Evolutionary conservation across 495 filamentous ascomycete species (phyloP), one percentile per base, ranked within the genome.

Genomic region (Penicillium turbatum): DNA sequence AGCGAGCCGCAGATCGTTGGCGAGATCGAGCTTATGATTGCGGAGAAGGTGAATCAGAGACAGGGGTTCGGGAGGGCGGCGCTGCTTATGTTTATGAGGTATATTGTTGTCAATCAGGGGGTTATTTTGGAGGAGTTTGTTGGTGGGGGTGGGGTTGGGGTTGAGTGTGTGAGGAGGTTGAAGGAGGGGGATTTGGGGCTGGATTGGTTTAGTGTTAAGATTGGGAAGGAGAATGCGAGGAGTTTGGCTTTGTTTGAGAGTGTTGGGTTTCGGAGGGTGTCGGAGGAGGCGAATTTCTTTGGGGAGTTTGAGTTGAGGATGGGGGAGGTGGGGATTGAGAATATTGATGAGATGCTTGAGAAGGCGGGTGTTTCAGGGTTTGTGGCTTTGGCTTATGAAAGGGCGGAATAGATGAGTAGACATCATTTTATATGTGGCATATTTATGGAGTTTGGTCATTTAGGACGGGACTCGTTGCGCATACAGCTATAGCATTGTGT

Each of bases 11-110:
- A 67, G 7, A 67, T 83, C 34, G 65, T 86, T 17, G 91, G 88
- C 16, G 91, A 96, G 55, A 65, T 96, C 37, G 90, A 95, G 71
- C 79, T 96, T 53, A 96, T 96, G 91, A 86, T 96, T 48, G 91
- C 91, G 2, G 67, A 72, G 11, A 72, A 74, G 16, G 42, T 57
- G 1, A 71, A 80, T 15, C 86, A 85, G 45, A 70, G 86, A 0
- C 69, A 69, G 10, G 91, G 91, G 0, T 74, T 83, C 16, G 91
- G 91, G 0, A 69, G 79, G 37, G 82, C 81, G 0, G 78, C 83
- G 4, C 72, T 93, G n/a, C 51, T 81, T 16, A 65, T 82, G 1
- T 91, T 96, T 58, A 51, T 96, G 54, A 54, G 70, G 51, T 95
- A 86, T 67, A 67, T 95, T 13, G 45, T 71, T 2, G 56, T 56